These are phyloP conservation scores for Myxozyma monticola DNA, from an alignment of 805 yeast species.

Conservation along the genomic window DNA sequence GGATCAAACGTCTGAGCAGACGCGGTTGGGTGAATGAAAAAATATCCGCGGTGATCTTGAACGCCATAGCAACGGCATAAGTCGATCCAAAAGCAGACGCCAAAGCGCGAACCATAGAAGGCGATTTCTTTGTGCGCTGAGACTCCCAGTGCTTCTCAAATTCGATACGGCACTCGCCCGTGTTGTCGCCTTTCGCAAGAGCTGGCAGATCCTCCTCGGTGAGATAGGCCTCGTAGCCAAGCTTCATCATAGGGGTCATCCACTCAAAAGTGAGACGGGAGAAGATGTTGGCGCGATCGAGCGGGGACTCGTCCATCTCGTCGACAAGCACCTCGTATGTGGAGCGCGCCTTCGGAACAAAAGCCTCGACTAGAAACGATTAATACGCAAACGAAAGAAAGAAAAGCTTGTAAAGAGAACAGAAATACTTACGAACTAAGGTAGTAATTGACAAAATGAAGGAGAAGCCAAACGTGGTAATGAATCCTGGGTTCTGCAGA, in stretches of 20 bases:
- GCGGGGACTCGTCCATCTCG: constrained; percentile 44
- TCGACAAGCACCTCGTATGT: constrained; percentile 39
- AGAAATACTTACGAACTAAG: constrained; percentile 17
- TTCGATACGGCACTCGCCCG: constrained; percentile 51
- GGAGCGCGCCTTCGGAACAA: constrained; percentile 42
- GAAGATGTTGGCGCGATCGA: constrained; percentile 65
- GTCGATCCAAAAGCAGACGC: constrained; percentile 70
- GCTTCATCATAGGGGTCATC: constrained; percentile 83
- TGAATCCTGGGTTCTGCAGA: constrained; percentile 19
- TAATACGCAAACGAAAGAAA: neutral
- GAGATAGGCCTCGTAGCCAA: constrained; percentile 64
- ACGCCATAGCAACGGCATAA: constrained; percentile 68
- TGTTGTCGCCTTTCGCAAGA: constrained; percentile 65
- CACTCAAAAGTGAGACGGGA: constrained; percentile 80
- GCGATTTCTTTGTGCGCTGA: constrained; percentile 46
- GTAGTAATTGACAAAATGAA: constrained; percentile 24
- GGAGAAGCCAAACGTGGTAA: constrained; percentile 25
- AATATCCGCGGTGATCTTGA: constrained; percentile 73
- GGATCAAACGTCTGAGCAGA: constrained; percentile 64
- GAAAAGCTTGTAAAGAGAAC: neutral
- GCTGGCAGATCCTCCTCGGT: constrained; percentile 68
- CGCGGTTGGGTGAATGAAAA: constrained; percentile 89
- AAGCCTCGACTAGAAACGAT: constrained; percentile 43
- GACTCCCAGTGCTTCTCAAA: constrained; percentile 63
- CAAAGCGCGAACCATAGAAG: constrained; percentile 62